phyloP scores from a whole-genome alignment of 2,329 filamentous ascomycete genomes.

The Akanthomyces muscarius region DNA sequence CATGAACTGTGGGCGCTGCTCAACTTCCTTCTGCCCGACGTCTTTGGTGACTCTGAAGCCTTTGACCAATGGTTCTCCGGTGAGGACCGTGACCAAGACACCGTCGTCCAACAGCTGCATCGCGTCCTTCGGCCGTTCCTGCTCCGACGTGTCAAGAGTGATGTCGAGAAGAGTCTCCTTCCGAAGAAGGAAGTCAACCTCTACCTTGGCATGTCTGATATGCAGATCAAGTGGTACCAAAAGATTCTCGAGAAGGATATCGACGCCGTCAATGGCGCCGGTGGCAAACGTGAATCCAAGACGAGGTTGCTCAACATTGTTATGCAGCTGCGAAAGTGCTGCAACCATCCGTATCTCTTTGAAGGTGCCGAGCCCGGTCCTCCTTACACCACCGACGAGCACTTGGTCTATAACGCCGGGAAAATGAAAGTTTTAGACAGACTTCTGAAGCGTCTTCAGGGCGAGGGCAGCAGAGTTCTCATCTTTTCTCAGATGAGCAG shows the following conservation, averaged over 20 bases:
- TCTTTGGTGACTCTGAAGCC: conserved; percentile 93
- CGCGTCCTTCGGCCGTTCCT: conserved; percentile 90
- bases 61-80: conserved; percentile 98
- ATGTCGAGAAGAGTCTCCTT: conserved; percentile 95
- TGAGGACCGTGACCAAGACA: conserved; percentile 86
- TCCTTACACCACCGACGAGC: conserved; percentile 96
- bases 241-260: conserved; percentile 99
- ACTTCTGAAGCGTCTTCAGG: conserved; percentile 75
- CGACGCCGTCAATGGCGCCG: conserved; percentile 94
- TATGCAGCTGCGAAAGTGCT: conserved; percentile 98
- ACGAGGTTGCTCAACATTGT: conserved; percentile 96
- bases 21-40: conserved; percentile 96
- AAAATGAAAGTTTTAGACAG: conserved; percentile 98
- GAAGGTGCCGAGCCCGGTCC: conserved; percentile 96
- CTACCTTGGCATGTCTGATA: conserved; percentile 97
- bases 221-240: conserved; percentile 99
- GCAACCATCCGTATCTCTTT: conserved; percentile 97
- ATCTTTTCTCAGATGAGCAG: conserved; percentile 99
- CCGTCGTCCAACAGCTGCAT: conserved; percentile 92
- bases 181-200: conserved; percentile 98
- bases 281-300: conserved; percentile 95
- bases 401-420: conserved; percentile 86
- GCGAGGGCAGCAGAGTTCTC: conserved; percentile 87
- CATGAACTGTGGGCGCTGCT: conserved; percentile 97
- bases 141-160: conserved; percentile 90